These are phyloP conservation scores for Prunus kanzakura DNA, from an alignment of 306 rosid genomes.

Conservation along the genomic window DNA sequence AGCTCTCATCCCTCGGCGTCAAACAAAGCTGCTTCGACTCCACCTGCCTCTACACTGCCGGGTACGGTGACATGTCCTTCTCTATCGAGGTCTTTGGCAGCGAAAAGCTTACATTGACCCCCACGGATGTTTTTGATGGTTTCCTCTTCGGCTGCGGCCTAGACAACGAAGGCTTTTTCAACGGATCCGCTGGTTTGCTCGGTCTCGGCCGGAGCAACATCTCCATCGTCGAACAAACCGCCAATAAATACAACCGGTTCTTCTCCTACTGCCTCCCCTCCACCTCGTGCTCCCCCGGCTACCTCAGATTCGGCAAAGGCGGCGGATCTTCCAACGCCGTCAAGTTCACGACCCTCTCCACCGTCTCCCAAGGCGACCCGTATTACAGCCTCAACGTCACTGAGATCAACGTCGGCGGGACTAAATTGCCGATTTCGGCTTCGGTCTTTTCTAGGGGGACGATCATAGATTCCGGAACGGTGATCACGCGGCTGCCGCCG, in stretches of 20 bases:
- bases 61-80: constrained; percentile 50
- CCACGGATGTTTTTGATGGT: constrained; percentile 16
- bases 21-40: constrained; percentile 19
- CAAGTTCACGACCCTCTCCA: constrained; percentile 53
- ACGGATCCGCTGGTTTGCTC: constrained; percentile 54
- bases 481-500: too few relatives aligned
- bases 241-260: constrained; percentile 35
- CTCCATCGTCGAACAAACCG: constrained; percentile 66
- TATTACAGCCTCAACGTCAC: constrained; percentile 46
- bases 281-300: constrained; percentile 45
- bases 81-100: constrained; percentile 47
- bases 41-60: constrained; percentile 41
- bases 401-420: constrained; percentile 41
- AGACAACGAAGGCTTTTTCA: constrained; percentile 52
- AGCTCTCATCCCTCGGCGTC: neutral
- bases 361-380: constrained; percentile 12
- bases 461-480: too few relatives aligned
- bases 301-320: constrained; percentile 35
- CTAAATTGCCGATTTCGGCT: constrained; percentile 29
- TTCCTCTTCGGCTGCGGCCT: constrained; percentile 77
- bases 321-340: neutral
- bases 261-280: constrained; percentile 82
- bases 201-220: constrained; percentile 75
- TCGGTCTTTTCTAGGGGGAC: neutral
- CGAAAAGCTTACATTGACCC: constrained; percentile 37